A percentile compares a stretch with the other conserved stretches of the same genome.
Evolutionary conservation across 257 asterid species (phyloP).

Genomic region (Scutellaria minor): DNA sequence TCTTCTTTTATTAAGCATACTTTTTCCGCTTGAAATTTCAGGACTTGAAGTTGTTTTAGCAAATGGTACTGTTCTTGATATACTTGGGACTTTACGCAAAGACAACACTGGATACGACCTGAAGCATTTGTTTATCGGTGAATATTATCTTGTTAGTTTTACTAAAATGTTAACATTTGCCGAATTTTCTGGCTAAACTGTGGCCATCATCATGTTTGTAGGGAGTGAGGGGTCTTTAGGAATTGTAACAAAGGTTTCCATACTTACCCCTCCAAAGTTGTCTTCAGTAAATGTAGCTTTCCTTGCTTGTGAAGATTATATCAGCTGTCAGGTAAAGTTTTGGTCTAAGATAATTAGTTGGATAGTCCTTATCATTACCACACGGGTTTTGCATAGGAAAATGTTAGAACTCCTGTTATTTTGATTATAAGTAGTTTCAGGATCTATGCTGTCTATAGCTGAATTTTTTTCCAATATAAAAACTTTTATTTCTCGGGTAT

Average conservation of each 20-base stretch:
- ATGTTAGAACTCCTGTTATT: constrained; percentile 22
- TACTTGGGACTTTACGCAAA: constrained; percentile 93
- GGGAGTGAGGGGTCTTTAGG: constrained; percentile 99
- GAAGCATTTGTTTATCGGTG: constrained; percentile 96
- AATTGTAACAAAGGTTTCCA: constrained; percentile 88
- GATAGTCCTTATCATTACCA: constrained; percentile 27
- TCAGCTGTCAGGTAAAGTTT: constrained; percentile 87
- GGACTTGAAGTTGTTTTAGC: constrained; percentile 98
- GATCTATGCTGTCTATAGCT: constrained; percentile 15
- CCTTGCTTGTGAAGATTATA: constrained; percentile 89
- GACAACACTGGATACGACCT: constrained; percentile 98
- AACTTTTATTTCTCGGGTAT: neutral
- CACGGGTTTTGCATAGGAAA: constrained; percentile 14
- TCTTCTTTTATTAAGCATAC: constrained; percentile 15
- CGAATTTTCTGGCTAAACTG: constrained; percentile 30
- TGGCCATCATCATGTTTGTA: constrained; percentile 40
- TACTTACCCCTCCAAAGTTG: constrained; percentile 92
- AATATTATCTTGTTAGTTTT: constrained; percentile 34
- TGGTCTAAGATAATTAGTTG: constrained; percentile 3
- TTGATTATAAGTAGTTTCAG: neutral
- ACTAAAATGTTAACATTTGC: constrained; percentile 33
- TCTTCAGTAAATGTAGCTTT: constrained; percentile 88
- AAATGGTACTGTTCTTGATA: constrained; percentile 92
- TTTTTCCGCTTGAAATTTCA: constrained; percentile 42
- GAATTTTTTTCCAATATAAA: neutral